A percentile compares a stretch with the other conserved stretches of the same genome.
phyloP scores from a whole-genome alignment of 2,329 filamentous ascomycete species.

The Alternaria conjuncta region DNA sequence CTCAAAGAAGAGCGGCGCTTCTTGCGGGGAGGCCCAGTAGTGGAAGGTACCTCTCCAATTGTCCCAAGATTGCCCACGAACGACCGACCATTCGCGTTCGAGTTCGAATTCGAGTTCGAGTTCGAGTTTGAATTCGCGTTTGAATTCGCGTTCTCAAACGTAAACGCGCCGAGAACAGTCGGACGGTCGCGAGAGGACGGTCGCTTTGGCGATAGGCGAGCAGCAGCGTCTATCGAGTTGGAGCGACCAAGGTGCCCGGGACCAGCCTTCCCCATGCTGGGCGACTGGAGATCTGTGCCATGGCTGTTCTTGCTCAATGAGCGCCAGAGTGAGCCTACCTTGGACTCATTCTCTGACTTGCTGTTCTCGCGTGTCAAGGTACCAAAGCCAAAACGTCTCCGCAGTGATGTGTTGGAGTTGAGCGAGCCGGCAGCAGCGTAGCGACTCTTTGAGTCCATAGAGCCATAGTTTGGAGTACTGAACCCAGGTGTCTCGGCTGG shows the following conservation, averaged over 20 bases:
- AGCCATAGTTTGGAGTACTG: constrained; percentile 61
- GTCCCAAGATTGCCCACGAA: constrained; percentile 53
- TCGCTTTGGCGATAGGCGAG: constrained; percentile 57
- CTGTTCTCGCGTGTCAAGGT: constrained; percentile 78
- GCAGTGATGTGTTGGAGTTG: constrained; percentile 85
- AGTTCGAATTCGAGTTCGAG: constrained; percentile 47
- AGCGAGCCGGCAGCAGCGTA: constrained; percentile 74
- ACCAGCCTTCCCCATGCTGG: constrained; percentile 71
- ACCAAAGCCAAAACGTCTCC: constrained; percentile 83
- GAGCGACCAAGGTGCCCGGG: constrained; percentile 64
- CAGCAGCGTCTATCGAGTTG: constrained; percentile 78
- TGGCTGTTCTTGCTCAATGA: constrained; percentile 80
- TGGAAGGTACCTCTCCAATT: constrained; percentile 57
- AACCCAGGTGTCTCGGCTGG: constrained; percentile 64
- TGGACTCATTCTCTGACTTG: constrained; percentile 72
- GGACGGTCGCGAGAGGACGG: constrained; percentile 64
- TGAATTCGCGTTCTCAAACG: constrained; percentile 49
- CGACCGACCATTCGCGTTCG: constrained; percentile 38
- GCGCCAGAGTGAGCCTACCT: constrained; percentile 79
- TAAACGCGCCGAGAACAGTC: constrained; percentile 55
- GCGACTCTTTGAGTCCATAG: constrained; percentile 63
- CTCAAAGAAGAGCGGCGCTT: constrained; percentile 92
- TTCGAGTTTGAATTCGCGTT: not conserved
- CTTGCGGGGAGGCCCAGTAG: constrained; percentile 56
- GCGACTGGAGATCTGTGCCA: constrained; percentile 54